Percentiles rank a stretch among this genome's conserved stretches.
phyloP scores from a whole-genome alignment of 1,284 basidiomycete species.

The Marasmius fiardii region DNA sequence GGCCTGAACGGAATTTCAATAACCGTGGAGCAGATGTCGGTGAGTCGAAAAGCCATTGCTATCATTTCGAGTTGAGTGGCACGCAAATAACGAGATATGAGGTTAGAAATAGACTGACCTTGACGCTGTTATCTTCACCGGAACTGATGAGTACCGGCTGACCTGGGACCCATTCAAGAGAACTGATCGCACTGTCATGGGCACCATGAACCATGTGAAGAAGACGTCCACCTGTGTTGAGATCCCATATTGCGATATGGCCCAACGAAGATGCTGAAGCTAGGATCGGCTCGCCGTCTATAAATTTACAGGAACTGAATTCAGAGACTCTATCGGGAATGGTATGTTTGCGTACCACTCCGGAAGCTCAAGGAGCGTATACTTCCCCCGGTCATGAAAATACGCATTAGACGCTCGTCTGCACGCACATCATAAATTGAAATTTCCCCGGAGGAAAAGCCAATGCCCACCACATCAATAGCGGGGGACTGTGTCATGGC shows the following conservation, averaged over 20 bases:
- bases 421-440: slow-evolving; percentile 88
- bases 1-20: slow-evolving; percentile 90
- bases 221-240: slow-evolving; percentile 77
- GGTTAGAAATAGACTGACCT: slow-evolving; percentile 44
- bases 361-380: slow-evolving; percentile 82
- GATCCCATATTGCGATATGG: slow-evolving; percentile 88
- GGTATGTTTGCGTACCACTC: slow-evolving; percentile 56
- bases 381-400: slow-evolving; percentile 84
- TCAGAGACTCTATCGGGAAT: slow-evolving; percentile 1
- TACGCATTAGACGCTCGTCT: slow-evolving; percentile 84
- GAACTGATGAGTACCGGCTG: slow-evolving; percentile 88
- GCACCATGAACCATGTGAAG: slow-evolving; percentile 84
- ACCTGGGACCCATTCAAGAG: slow-evolving; percentile 86
- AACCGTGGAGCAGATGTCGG: slow-evolving; percentile 83
- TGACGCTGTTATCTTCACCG: slow-evolving; percentile 91
- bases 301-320: slow-evolving; percentile 3
- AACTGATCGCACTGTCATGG: slow-evolving; percentile 79
- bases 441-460: slow-evolving; percentile 85
- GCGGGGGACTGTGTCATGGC: slow-evolving; percentile 89
- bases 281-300: slow-evolving; percentile 85
- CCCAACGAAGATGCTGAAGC: slow-evolving; percentile 86
- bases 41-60: slow-evolving; percentile 99
- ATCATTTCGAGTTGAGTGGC: neutral
- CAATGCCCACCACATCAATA: slow-evolving; percentile 92
- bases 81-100: neutral